A percentile compares a stretch with the other conserved stretches of the same genome.
Conservation (phyloP, 495 filamentous ascomycete genomes). For the Aspergillus avenaceus region DNA sequence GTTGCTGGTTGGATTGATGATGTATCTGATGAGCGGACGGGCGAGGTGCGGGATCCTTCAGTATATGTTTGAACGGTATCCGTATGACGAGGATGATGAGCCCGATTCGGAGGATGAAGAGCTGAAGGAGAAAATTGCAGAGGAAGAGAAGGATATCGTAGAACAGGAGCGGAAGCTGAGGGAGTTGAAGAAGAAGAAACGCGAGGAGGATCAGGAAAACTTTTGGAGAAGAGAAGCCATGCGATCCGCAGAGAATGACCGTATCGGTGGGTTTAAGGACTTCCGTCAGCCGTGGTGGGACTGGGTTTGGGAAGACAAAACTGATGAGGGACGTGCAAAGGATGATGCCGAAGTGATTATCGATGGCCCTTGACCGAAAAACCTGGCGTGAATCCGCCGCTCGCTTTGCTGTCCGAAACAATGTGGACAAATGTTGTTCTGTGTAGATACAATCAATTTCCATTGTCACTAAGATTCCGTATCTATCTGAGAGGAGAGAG, state of each 20-base stretch:
- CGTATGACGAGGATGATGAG: constrained; percentile 14
- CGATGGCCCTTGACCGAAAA: not conserved
- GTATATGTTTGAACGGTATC: constrained; percentile 15
- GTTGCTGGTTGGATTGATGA: constrained; percentile 14
- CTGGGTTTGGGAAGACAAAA: constrained; percentile 23
- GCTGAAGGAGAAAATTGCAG: not conserved
- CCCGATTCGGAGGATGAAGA: constrained; percentile 5
- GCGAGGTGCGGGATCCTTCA: constrained; percentile 25
- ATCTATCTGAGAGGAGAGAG: not conserved
- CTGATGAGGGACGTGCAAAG: constrained; percentile 5
- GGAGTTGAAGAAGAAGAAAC: constrained; percentile 12
- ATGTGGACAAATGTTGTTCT: no score
- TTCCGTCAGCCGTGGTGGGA: constrained; percentile 24
- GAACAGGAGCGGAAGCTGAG: constrained; percentile 8
- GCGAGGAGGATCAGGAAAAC: constrained; percentile 8
- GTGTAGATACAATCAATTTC: no score
- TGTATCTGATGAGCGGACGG: constrained; percentile 29
- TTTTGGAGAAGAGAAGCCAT: constrained; percentile 5
- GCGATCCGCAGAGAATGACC: constrained; percentile 6
- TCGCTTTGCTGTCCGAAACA: no score
- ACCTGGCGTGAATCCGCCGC: not conserved
- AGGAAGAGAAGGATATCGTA: constrained; percentile 13
- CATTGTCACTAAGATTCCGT: not conserved
- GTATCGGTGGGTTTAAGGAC: constrained; percentile 12
- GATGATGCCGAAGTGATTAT: constrained; percentile 4